Evolutionary conservation across 495 filamentous ascomycete genomes (phyloP).

Genomic region (Penicillium fimorum): DNA sequence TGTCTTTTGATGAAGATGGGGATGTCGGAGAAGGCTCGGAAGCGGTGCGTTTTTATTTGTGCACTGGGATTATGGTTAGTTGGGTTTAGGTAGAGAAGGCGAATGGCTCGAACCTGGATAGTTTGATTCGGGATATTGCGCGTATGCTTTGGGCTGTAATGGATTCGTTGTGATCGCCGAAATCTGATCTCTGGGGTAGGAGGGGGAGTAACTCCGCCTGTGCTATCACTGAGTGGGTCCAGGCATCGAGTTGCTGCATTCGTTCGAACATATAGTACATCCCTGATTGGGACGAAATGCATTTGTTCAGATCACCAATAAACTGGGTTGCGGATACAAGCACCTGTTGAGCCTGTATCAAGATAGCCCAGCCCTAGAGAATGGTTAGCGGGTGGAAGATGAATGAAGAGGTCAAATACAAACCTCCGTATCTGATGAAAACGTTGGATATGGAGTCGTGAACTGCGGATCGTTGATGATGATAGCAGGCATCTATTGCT

Average conservation of each 20-base stretch:
- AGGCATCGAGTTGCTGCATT: conserved; percentile 55
- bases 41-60: conserved; percentile 60
- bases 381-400: conserved; percentile 8
- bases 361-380: conserved; percentile 51
- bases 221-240: conserved; percentile 47
- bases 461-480: conserved; percentile 57
- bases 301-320: conserved; percentile 51
- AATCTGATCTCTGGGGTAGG: conserved; percentile 36
- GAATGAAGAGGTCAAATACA: conserved; percentile 11
- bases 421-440: conserved; percentile 54
- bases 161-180: conserved; percentile 44
- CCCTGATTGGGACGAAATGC: conserved; percentile 34
- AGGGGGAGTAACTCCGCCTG: conserved; percentile 46
- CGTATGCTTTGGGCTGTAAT: conserved; percentile 51
- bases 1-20: conserved; percentile 59
- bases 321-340: conserved; percentile 57
- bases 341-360: conserved; percentile 58
- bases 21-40: conserved; percentile 59
- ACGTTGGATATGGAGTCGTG: conserved; percentile 53
- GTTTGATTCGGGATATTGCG: conserved; percentile 55
- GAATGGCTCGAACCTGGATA: conserved; percentile 46
- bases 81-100: background rate
- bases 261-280: conserved; percentile 50
- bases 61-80: conserved; percentile 40
- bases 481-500: conserved; percentile 48